A percentile compares a stretch with the other conserved stretches of the same genome.
Evolutionary conservation across 352 stramenopile genomes (phyloP).

Genomic region (Peronospora belbahrii): DNA sequence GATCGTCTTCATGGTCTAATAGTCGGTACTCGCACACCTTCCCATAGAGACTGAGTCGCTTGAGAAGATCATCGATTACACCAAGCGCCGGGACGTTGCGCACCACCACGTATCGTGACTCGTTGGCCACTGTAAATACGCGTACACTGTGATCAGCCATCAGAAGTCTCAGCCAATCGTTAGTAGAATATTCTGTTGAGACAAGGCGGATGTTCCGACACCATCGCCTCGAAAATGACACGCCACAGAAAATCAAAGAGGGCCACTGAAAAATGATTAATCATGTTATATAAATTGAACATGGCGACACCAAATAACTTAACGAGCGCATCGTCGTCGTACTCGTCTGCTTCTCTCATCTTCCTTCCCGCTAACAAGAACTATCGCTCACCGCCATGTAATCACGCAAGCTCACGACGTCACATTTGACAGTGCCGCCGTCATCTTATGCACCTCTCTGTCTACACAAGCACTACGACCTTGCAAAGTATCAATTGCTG

Average conservation of each 20-base stretch:
- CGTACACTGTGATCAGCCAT: slow-evolving; percentile 27
- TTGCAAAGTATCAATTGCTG: slow-evolving; percentile 15
- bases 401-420: slow-evolving; percentile 19
- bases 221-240: neutral
- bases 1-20: slow-evolving; percentile 43
- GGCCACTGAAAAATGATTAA: slow-evolving; percentile 12
- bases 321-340: slow-evolving; percentile 34
- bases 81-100: slow-evolving; percentile 55
- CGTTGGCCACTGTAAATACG: slow-evolving; percentile 52
- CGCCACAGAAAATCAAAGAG: slow-evolving; percentile 1
- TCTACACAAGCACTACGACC: slow-evolving; percentile 13
- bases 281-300: slow-evolving; percentile 20
- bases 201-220: slow-evolving; percentile 9
- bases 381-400: slow-evolving; percentile 6
- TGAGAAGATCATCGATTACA: slow-evolving; percentile 47
- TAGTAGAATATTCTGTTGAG: slow-evolving; percentile 9
- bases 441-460: slow-evolving; percentile 3
- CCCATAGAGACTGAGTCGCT: slow-evolving; percentile 46
- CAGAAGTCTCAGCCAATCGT: slow-evolving; percentile 16
- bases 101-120: slow-evolving; percentile 53
- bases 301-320: slow-evolving; percentile 39
- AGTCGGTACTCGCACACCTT: slow-evolving; percentile 41
- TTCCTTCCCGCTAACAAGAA: slow-evolving; percentile 10
- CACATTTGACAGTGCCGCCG: slow-evolving; percentile 6
- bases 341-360: slow-evolving; percentile 13